Conservation (phyloP, 2,329 filamentous ascomycete genomes). For the Fusarium longipes region DNA sequence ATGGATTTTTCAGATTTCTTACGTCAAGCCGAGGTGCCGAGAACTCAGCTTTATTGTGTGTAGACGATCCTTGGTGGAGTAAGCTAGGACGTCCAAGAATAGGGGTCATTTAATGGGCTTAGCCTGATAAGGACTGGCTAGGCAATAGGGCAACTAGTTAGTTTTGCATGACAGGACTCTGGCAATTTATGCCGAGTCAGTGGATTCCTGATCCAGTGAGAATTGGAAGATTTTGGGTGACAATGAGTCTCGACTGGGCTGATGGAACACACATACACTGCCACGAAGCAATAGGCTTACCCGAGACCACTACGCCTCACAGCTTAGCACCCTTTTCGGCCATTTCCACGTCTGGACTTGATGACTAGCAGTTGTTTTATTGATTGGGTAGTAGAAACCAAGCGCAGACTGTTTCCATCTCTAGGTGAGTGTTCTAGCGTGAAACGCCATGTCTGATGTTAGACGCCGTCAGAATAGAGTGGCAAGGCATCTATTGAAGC, state of each 20-base stretch:
- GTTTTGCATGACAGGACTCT: neutral
- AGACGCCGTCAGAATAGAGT: neutral
- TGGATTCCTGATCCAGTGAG: neutral
- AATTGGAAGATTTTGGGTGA: neutral
- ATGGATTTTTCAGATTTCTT: neutral
- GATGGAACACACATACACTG: neutral
- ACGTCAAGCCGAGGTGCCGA: slow-evolving; percentile 15
- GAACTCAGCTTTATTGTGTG: neutral
- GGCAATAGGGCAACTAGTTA: neutral
- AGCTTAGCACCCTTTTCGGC: slow-evolving; percentile 2
- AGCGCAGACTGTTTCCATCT: neutral
- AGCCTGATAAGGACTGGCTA: neutral
- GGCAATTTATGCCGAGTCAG: slow-evolving; percentile 5
- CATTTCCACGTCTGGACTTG: slow-evolving; percentile 15
- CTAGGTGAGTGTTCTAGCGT: neutral
- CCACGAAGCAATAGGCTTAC: neutral
- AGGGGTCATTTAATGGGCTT: neutral
- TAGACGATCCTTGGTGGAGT: neutral
- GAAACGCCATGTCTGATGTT: neutral
- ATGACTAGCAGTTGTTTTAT: neutral
- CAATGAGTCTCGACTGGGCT: neutral
- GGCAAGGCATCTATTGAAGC: too few relatives aligned
- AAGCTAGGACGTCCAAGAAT: neutral
- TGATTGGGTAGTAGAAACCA: too few relatives aligned
- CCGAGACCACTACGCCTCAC: neutral